These are phyloP conservation scores for Apium graveolens DNA, from an alignment of 129 eudicot species.

Conservation along the genomic window DNA sequence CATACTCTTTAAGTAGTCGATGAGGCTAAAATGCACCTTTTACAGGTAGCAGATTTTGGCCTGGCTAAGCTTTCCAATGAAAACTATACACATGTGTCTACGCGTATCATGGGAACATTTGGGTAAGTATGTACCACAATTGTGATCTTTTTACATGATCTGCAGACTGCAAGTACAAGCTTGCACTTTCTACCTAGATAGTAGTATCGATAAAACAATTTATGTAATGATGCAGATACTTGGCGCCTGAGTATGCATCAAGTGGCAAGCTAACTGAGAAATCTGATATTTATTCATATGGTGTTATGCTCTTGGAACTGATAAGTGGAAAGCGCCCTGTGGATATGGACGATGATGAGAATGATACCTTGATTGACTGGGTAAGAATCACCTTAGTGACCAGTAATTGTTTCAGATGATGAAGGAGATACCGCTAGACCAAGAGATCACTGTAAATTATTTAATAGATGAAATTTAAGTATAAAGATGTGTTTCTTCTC, in stretches of 20 bases:
- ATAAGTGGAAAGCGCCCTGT: conserved; percentile 60
- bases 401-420: no score
- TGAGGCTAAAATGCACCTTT: conserved; percentile 7
- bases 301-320: conserved; percentile 70
- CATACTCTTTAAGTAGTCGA: background rate
- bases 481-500: no score
- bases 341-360: conserved; percentile 27
- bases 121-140: conserved; percentile 32
- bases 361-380: conserved; percentile 79
- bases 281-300: conserved; percentile 65
- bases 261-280: conserved; percentile 67
- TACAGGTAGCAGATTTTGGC: conserved; percentile 81
- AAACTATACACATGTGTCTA: conserved; percentile 64
- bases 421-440: no score
- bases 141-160: background rate
- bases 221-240: conserved; percentile 31
- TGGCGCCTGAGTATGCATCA: conserved; percentile 78
- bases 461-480: no score
- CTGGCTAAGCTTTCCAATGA: conserved; percentile 70
- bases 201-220: no score
- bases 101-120: conserved; percentile 85
- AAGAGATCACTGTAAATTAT: no score
- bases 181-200: background rate
- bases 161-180: background rate
- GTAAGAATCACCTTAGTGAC: no score